Evolutionary conservation across 257 asterid genomes (phyloP).

Genomic region (Perilla frutescens): DNA sequence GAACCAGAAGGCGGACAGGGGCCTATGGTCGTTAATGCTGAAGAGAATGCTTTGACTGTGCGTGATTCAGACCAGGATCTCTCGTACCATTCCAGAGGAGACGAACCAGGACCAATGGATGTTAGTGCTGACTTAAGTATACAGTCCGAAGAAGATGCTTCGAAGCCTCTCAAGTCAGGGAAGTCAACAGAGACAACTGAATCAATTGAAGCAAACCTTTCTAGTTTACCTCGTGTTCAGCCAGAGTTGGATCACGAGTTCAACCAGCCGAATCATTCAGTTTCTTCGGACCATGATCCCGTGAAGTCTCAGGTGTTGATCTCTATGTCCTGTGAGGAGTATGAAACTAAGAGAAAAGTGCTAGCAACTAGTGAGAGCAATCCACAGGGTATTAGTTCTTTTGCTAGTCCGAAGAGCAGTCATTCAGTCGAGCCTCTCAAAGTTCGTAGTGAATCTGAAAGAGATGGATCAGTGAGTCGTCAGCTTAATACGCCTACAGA

Average conservation of each 20-base stretch:
- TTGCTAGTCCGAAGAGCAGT: slow-evolving; percentile 28
- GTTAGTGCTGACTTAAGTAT: slow-evolving; percentile 31
- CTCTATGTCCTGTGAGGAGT: slow-evolving; percentile 42
- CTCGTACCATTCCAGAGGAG: slow-evolving; percentile 38
- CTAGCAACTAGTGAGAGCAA: slow-evolving; percentile 33
- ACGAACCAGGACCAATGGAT: slow-evolving; percentile 35
- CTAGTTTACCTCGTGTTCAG: slow-evolving; percentile 30
- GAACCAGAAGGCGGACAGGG: slow-evolving; percentile 30
- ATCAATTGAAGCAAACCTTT: slow-evolving; percentile 42
- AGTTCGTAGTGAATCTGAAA: slow-evolving; percentile 34
- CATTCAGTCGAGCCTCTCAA: slow-evolving; percentile 39
- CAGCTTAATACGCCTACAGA: slow-evolving; percentile 30
- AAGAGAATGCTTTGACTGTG: slow-evolving; percentile 21
- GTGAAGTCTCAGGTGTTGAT: slow-evolving; percentile 38
- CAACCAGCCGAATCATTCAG: slow-evolving; percentile 33
- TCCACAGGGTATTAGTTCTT: background rate
- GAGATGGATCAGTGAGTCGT: slow-evolving; percentile 38
- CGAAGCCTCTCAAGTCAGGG: slow-evolving; percentile 37
- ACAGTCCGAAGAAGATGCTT: slow-evolving; percentile 30
- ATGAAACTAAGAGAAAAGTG: slow-evolving; percentile 34
- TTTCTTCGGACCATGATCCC: slow-evolving; percentile 43
- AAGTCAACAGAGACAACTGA: slow-evolving; percentile 41
- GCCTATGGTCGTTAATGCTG: slow-evolving; percentile 29
- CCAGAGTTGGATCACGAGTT: slow-evolving; percentile 39
- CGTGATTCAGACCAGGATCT: slow-evolving; percentile 25